Evolutionary conservation across 345 rosid genomes (phyloP).

Genomic region (Zanthoxylum bungeanum): DNA sequence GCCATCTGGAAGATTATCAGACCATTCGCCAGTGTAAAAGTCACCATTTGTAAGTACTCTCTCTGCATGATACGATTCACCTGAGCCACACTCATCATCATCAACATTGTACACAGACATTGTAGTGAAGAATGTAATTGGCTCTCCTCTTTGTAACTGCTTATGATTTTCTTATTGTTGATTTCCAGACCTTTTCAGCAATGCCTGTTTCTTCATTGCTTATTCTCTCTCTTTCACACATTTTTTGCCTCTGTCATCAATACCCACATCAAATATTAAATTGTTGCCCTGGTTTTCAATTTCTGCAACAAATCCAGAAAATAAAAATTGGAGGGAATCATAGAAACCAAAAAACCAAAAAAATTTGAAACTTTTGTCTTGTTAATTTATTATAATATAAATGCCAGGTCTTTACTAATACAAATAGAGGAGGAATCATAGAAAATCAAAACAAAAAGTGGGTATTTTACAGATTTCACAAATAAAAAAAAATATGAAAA

Average conservation of each 20-base stretch:
- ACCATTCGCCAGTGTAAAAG: constrained; percentile 84
- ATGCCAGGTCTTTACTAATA: not conserved
- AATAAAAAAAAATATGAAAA: not conserved
- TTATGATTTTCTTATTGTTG: constrained; percentile 34
- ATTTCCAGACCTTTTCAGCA: constrained; percentile 37
- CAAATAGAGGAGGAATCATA: constrained; percentile 4
- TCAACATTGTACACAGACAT: constrained; percentile 93
- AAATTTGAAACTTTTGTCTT: not conserved
- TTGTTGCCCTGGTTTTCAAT: constrained; percentile 9
- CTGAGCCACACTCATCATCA: constrained; percentile 58
- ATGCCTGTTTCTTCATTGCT: constrained; percentile 37
- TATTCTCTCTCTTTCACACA: constrained; percentile 25
- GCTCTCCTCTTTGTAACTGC: constrained; percentile 39
- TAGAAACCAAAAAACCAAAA: not conserved
- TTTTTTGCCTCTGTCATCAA: constrained; percentile 13
- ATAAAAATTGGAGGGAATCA: constrained; percentile 8
- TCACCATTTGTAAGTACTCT: constrained; percentile 63
- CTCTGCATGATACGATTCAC: constrained; percentile 49
- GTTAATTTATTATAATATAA: not conserved
- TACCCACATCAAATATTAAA: constrained; percentile 8
- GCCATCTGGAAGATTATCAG: constrained; percentile 68
- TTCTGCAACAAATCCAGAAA: constrained; percentile 5
- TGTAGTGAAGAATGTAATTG: constrained; percentile 30
- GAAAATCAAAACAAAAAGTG: not conserved
- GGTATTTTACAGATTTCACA: constrained; percentile 3